Base-by-base conservation (phyloP, 2,329 filamentous ascomycete species). In the Botryotinia globosa region DNA sequence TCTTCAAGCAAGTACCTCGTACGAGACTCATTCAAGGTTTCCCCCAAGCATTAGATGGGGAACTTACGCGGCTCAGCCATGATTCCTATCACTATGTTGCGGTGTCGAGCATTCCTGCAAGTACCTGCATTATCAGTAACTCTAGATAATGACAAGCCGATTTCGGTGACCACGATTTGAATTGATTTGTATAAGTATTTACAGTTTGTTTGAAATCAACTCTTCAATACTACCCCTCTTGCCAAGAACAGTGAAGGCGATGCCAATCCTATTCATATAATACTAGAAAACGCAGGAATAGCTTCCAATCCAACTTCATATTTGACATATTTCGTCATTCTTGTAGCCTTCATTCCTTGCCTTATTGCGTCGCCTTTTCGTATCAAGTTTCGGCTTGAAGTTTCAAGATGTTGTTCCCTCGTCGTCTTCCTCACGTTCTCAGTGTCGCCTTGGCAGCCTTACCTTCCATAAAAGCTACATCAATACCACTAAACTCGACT, bases 391-490 rank as follows among this genome's bases (percentile, higher is more conserved):
- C 16, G 34, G 8, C 29, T 56, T 42, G 22, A 66, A 54, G 16
- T 66, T 20, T 32, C 34, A 66, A 42, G 8, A 71, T 71, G 69
- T 66, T 58, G 48, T 42, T 58, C 48, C 18, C 48, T 48, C 18
- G 29, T 32, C 59, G 29, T 39, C 59, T 54, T 45, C 29, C 61
- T 66, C 48, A 42, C 20, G 48, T 39, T 29, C 48, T 66, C 56
- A 42, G 62, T 37, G 39, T 71, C 16, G 61, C 59, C 37, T 54
- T 71, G 12, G 69, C 69, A 37, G 34, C 62, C 22, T 56, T 68
- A 37, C 65, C 65, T 25, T 32, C 64, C 44, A 32, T 62, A n/a
- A 66, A 45, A 29, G 69, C 61, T n/a, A 12, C 25, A 25, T 58
- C 61, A 8, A 56, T 56, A 20, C 59, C 59, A 44, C 18, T 7